Base-by-base conservation (phyloP, 106 monocot genomes). In the Dioscorea zingiberensis region DNA sequence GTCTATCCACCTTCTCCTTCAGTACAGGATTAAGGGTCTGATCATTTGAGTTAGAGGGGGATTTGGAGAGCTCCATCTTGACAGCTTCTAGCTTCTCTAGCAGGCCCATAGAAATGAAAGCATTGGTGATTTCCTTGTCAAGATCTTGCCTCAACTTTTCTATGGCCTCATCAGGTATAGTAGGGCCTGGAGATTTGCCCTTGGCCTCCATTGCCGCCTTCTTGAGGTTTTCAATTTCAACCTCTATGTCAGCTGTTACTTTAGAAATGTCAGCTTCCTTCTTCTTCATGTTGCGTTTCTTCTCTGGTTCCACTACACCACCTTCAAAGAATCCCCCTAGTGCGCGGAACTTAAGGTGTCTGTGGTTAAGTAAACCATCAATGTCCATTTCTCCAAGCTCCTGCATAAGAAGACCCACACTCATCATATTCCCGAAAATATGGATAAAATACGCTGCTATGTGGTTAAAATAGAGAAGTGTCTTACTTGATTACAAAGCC, bases 211-310 rank as follows among this genome's bases (percentile, higher is more conserved):
- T 44, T 60, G 62, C 69, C 46, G 63, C 64, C 32, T 68, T 78
- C 73, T 78, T 85, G 21, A 89, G 47, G 8, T 79, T 77, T 58
- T 89, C 83, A 21, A 85, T 76, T 56, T 86, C 85, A 11, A 54
- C 45, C 65, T 85, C 78, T 19, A 80, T 76, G 65, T 78, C 78
- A 66, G 78, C 76, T 57, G 80, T 67, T 24, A 65, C 48, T 59
- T 62, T 57, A 54, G 81, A 63, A 58, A 78, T 28, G 29, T 74
- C 74, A 47, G 49, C 47, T 62, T 86, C 93, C 56, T 86, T 80
- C 72, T 81, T 81, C 69, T 89, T 86, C 86, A 94, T 86, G 78
- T 81, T 83, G 9, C 72, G 68, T 62, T 74, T 89, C 55, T 63
- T 84, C 64, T 79, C 81, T 32, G 84, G 81, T 22, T 86, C 89